Evolutionary conservation across 2,329 filamentous ascomycete genomes (phyloP).

Genomic region (Sporothrix pallida): DNA sequence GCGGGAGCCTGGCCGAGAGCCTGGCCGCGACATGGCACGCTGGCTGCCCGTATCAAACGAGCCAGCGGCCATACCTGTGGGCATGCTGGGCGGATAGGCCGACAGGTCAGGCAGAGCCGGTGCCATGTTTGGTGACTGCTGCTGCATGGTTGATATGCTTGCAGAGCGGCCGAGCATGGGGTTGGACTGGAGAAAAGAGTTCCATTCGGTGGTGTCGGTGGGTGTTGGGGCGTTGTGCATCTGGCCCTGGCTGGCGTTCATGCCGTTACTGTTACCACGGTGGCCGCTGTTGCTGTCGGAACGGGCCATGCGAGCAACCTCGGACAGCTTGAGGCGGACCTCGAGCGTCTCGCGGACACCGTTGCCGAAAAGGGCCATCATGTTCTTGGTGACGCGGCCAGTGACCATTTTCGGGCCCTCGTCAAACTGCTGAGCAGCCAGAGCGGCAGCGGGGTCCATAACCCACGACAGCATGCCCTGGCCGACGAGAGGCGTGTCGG

Average conservation of each 20-base stretch:
- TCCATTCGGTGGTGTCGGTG: slow-evolving; percentile 77
- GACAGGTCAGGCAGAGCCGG: slow-evolving; percentile 36
- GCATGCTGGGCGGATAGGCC: slow-evolving; percentile 26
- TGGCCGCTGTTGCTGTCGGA: slow-evolving; percentile 40
- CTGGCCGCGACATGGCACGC: slow-evolving; percentile 27
- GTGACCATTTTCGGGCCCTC: slow-evolving; percentile 70
- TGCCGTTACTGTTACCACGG: slow-evolving; percentile 21
- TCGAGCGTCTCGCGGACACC: slow-evolving; percentile 88
- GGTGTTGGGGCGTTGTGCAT: slow-evolving; percentile 51
- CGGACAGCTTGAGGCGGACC: slow-evolving; percentile 85
- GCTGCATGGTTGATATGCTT: slow-evolving; percentile 42
- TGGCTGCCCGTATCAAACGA: slow-evolving; percentile 28
- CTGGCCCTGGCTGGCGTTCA: slow-evolving; percentile 16
- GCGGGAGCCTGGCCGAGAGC: slow-evolving; percentile 35
- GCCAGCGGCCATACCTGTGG: slow-evolving; percentile 5
- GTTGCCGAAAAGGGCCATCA: slow-evolving; percentile 81
- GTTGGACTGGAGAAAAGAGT: slow-evolving; percentile 74
- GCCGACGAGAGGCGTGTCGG: slow-evolving; percentile 88
- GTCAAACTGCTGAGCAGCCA: slow-evolving; percentile 54
- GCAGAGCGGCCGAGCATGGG: slow-evolving; percentile 55
- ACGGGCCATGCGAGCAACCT: slow-evolving; percentile 66
- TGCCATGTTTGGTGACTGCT: slow-evolving; percentile 46
- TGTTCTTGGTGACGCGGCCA: slow-evolving; percentile 85
- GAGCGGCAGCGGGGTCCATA: slow-evolving; percentile 53
- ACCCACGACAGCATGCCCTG: slow-evolving; percentile 93